Base-by-base conservation (phyloP, 805 yeast species). In the Osmozyma mogii region DNA sequence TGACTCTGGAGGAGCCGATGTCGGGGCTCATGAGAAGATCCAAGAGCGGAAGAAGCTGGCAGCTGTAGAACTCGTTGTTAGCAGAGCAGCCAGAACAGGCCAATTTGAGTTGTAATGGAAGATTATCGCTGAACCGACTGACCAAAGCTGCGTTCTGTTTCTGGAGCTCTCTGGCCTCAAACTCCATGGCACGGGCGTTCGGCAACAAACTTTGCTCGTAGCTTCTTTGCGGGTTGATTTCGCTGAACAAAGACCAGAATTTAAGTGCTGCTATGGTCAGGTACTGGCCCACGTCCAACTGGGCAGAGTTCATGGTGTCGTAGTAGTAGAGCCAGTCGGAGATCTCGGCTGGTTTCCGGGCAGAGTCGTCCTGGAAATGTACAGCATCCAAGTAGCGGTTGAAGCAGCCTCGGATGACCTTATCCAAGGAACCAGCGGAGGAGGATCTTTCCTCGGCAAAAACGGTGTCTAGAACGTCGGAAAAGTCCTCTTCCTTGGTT, bases 311-410 rank as follows among this genome's bases (percentile, higher is more conserved):
- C 49, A 79, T 52, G n/a, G 56, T 27, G 49, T 88, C 96, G 38
- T 77, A 71, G 48, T 81, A 83, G 40, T 56, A 69, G 17, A 83
- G 48, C 95, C 95, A 88, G 38, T 84, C 92, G 24, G 82, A 70
- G 6, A 85, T 57, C 15, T 52, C 58, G 9, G 70, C 52, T 0
- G 94, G 81, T 40, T 78, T 78, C 6, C 41, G 40, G 16, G 84
- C 54, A 27, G 75, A 61, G 31, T 72, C 78, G 40, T 84, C 94
- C 24, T 78, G 65, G 20, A 41, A 64, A 45, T 75, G 76, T 17
- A 72, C 75, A 35, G 74, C 66, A 16, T 68, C 69, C 11, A 76
- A 72, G 49, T 77, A 84, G 20, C 64, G 52, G 28, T 78, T 70
- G 53, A 84, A 87, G 47, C 88, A 80, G 1, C 92, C 87, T 34